phyloP scores from a whole-genome alignment of 2,329 filamentous ascomycete genomes.

The Coniochaeta sp. region DNA sequence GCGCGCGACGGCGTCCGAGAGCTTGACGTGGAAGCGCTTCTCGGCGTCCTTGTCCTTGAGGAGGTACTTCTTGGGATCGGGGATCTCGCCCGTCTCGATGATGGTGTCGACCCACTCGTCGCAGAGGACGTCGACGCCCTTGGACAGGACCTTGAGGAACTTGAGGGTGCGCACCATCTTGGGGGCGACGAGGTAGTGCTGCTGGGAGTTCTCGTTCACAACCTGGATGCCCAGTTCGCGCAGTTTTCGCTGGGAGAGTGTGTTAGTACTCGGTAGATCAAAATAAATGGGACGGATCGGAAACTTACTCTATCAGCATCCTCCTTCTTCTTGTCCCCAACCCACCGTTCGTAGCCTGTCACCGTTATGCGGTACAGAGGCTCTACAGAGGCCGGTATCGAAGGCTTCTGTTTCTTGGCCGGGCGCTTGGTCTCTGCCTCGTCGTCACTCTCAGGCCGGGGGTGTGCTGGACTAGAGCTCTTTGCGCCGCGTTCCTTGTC shows the following conservation, averaged over 20 bases:
- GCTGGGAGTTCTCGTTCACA: slow-evolving; percentile 66
- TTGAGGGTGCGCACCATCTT: slow-evolving; percentile 85
- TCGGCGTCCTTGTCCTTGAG: slow-evolving; percentile 70
- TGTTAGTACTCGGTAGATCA: slow-evolving; percentile 8
- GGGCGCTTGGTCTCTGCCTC: slow-evolving; percentile 42
- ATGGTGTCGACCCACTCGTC: slow-evolving; percentile 73
- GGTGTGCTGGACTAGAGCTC: slow-evolving; percentile 29
- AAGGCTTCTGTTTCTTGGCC: slow-evolving; percentile 55
- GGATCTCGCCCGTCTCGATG: slow-evolving; percentile 60
- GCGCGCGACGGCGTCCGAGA: slow-evolving; percentile 60
- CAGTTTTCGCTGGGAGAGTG: slow-evolving; percentile 59
- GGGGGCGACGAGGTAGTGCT: slow-evolving; percentile 83
- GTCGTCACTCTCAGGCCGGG: slow-evolving; percentile 27
- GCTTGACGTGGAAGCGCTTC: slow-evolving; percentile 59
- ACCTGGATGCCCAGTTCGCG: slow-evolving; percentile 78
- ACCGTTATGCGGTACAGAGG: slow-evolving; percentile 66
- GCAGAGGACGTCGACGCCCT: slow-evolving; percentile 69
- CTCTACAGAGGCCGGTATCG: slow-evolving; percentile 48
- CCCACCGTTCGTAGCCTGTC: slow-evolving; percentile 80
- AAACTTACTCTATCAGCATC: slow-evolving; percentile 68
- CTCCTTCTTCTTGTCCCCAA: slow-evolving; percentile 64
- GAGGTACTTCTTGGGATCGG: slow-evolving; percentile 56
- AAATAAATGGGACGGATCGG: neutral
- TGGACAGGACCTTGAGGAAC: slow-evolving; percentile 81
- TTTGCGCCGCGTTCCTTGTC: slow-evolving; percentile 39